A percentile compares a stretch with the other conserved stretches of the same genome.
phyloP scores from a whole-genome alignment of 257 asterid genomes.

The Nicotiana sylvestris region DNA sequence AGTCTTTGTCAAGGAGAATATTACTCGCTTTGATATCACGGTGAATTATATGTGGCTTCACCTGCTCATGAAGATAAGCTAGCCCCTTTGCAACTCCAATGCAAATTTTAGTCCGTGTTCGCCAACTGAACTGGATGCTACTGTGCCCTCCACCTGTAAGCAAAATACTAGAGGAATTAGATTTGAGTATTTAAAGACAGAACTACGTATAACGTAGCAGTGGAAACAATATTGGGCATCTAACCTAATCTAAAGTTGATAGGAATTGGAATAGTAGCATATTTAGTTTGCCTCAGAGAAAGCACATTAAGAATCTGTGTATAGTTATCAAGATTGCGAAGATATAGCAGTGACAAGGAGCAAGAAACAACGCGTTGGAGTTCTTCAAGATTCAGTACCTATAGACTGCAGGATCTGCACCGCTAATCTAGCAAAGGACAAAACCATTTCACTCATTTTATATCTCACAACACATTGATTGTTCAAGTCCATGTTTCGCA shows the following conservation, averaged over 20 bases:
- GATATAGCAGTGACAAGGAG: neutral
- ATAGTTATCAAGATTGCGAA: neutral
- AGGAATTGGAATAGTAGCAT: neutral
- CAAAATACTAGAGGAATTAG: slow-evolving; percentile 19
- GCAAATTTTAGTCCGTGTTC: slow-evolving; percentile 55
- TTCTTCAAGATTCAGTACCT: neutral
- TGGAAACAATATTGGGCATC: neutral
- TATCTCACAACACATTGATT: too few species aligned
- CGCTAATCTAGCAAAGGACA: neutral
- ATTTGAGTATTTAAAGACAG: slow-evolving; percentile 2
- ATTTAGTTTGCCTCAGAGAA: neutral
- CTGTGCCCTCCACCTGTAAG: slow-evolving; percentile 46
- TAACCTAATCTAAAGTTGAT: neutral
- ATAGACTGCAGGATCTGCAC: too few species aligned
- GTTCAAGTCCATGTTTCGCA: neutral
- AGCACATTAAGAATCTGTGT: neutral
- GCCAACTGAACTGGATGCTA: slow-evolving; percentile 59
- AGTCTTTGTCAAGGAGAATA: slow-evolving; percentile 76
- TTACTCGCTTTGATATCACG: slow-evolving; percentile 98
- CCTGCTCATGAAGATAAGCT: slow-evolving; percentile 94
- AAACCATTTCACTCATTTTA: neutral
- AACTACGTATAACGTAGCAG: too few species aligned
- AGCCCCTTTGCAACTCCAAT: slow-evolving; percentile 83
- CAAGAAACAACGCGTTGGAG: neutral
- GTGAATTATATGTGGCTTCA: slow-evolving; percentile 78